These are phyloP conservation scores for Oenanthe javanica DNA, from an alignment of 140 eudicot genomes.

Conservation along the genomic window DNA sequence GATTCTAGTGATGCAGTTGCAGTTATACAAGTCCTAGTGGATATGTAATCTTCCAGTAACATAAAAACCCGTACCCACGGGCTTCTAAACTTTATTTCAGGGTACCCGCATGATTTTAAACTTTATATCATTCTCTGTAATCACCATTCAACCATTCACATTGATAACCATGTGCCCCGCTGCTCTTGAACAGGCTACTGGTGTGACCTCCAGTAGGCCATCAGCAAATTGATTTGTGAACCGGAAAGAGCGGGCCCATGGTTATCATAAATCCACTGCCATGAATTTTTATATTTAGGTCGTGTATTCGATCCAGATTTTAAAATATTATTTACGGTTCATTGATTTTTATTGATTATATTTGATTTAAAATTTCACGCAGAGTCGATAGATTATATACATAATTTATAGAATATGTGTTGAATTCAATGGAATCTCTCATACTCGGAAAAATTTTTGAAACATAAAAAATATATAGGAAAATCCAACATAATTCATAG, in stretches of 20 bases:
- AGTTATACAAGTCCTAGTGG: background rate
- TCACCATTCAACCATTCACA: conserved; percentile 1
- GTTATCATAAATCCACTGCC: background rate
- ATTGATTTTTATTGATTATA: too few relatives aligned
- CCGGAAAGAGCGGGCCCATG: background rate
- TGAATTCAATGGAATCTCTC: too few relatives aligned
- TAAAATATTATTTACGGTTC: too few relatives aligned
- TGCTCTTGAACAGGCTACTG: background rate
- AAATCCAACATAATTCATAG: too few relatives aligned
- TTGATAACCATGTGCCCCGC: conserved; percentile 1
- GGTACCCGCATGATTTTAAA: background rate
- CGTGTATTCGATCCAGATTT: too few relatives aligned
- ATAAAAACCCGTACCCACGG: background rate
- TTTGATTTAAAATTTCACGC: too few relatives aligned
- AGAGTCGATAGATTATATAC: too few relatives aligned
- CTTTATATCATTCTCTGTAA: conserved; percentile 1
- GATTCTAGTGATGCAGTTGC: background rate
- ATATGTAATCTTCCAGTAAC: background rate
- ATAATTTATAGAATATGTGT: too few relatives aligned
- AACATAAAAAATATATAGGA: too few relatives aligned
- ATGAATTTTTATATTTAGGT: too few relatives aligned
- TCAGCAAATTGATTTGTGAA: background rate
- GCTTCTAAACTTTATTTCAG: background rate
- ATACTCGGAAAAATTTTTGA: too few relatives aligned
- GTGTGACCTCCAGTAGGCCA: background rate